Conservation (phyloP, 352 stramenopile species). For the Plasmopara viticola region DNA sequence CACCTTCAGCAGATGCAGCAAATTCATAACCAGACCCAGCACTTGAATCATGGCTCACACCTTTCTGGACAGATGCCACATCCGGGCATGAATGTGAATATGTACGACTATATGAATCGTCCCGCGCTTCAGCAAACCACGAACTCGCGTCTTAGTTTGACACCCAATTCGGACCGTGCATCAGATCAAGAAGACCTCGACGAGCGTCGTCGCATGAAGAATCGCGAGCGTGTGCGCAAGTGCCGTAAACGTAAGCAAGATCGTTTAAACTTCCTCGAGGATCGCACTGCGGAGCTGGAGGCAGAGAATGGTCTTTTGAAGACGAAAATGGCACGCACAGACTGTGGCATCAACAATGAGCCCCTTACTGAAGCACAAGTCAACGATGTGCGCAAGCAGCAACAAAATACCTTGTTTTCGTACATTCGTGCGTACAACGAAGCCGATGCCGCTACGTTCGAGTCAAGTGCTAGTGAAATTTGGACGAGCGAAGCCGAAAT, state of each 20-base stretch:
- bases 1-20: conserved; percentile 40
- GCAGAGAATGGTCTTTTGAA: conserved; percentile 76
- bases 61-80: conserved; percentile 38
- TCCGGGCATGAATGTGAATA: conserved; percentile 61
- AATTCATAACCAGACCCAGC: conserved; percentile 46
- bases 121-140: conserved; percentile 44
- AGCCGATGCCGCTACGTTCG: conserved; percentile 39
- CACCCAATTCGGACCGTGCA: conserved; percentile 56
- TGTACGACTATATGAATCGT: conserved; percentile 83
- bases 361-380: conserved; percentile 49
- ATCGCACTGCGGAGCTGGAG: conserved; percentile 76
- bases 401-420: conserved; percentile 63
- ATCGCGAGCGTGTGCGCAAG: conserved; percentile 84
- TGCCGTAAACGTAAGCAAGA: conserved; percentile 86
- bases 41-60: conserved; percentile 36
- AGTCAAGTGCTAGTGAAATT: conserved; percentile 41
- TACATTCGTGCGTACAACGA: conserved; percentile 79
- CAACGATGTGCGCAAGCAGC: conserved; percentile 74
- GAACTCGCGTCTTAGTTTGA: conserved; percentile 41
- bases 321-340: conserved; percentile 63
- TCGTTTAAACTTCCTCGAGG: conserved; percentile 80
- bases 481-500: conserved; percentile 68
- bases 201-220: conserved; percentile 83
- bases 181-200: conserved; percentile 79
- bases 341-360: conserved; percentile 35